Evolutionary conservation across 345 rosid genomes (phyloP).

Genomic region (Tarenaya hassleriana): DNA sequence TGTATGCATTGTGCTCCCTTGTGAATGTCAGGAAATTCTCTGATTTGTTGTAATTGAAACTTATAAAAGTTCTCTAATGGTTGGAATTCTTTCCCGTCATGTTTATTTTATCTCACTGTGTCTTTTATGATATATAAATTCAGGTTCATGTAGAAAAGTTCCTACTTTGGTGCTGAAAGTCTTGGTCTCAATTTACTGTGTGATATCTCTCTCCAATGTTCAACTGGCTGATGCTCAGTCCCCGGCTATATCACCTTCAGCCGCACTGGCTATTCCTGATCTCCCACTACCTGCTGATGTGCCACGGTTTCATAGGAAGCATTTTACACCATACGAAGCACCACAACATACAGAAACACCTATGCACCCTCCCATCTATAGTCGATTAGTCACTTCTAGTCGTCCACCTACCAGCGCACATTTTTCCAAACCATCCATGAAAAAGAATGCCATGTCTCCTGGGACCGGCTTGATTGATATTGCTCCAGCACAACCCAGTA

Average conservation of each 20-base stretch:
- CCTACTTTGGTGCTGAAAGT: constrained; percentile 31
- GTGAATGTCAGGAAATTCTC: not conserved
- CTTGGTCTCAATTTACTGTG: constrained; percentile 33
- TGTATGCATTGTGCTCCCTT: not conserved
- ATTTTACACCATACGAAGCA: constrained; percentile 40
- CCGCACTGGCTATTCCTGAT: constrained; percentile 39
- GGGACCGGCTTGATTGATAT: constrained; percentile 51
- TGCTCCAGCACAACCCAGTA: constrained; percentile 57
- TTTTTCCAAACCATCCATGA: constrained; percentile 58
- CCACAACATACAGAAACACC: constrained; percentile 38
- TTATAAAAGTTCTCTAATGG: not conserved
- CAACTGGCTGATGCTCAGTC: constrained; percentile 32
- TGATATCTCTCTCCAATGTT: constrained; percentile 36
- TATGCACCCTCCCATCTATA: constrained; percentile 49
- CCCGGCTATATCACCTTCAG: constrained; percentile 35
- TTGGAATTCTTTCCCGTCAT: constrained; percentile 6
- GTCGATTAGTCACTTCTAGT: constrained; percentile 45
- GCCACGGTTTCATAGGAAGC: constrained; percentile 39
- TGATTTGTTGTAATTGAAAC: not conserved
- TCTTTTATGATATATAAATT: constrained; percentile 12
- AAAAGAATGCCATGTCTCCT: constrained; percentile 49
- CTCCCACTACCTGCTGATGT: constrained; percentile 42
- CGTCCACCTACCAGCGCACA: constrained; percentile 58
- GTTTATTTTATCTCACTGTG: not conserved
- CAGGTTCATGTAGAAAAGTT: constrained; percentile 13